Evolutionary conservation across 805 yeast genomes (phyloP).

Genomic region (Sporopachydermia quercuum): DNA sequence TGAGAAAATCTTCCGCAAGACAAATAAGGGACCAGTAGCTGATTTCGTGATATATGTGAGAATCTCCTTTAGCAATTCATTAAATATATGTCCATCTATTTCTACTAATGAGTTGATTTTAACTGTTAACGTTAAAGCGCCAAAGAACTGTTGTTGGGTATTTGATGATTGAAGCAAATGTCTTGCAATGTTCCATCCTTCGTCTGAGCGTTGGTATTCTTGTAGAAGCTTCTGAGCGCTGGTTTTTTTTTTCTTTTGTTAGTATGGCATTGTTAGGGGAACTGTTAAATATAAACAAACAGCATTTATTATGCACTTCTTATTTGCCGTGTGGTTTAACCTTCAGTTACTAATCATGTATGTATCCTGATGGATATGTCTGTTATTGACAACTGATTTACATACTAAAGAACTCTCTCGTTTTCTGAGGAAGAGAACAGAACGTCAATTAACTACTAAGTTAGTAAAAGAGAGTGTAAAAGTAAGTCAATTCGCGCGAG

Average conservation of each 20-base stretch:
- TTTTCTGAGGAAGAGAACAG: too few relatives aligned
- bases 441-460: too few relatives aligned
- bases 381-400: too few relatives aligned
- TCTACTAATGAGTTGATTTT: constrained; percentile 24
- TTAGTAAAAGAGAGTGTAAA: too few relatives aligned
- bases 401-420: too few relatives aligned
- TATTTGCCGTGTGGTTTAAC: too few relatives aligned
- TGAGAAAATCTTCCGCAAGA: constrained; percentile 44
- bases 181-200: constrained; percentile 46
- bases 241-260: neutral
- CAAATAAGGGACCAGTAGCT: constrained; percentile 18
- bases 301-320: too few relatives aligned
- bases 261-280: too few relatives aligned
- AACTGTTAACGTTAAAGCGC: constrained; percentile 69
- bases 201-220: constrained; percentile 35
- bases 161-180: constrained; percentile 25
- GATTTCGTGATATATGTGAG: constrained; percentile 10
- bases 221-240: constrained; percentile 43
- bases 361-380: too few relatives aligned
- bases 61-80: constrained; percentile 8
- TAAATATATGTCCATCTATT: constrained; percentile 2
- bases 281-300: too few relatives aligned
- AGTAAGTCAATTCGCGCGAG: too few relatives aligned
- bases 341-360: too few relatives aligned
- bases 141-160: constrained; percentile 40